A percentile compares a stretch with the other conserved stretches of the same genome.
phyloP scores from a whole-genome alignment of 2,329 filamentous ascomycete genomes.

The Cytospora piceicola region DNA sequence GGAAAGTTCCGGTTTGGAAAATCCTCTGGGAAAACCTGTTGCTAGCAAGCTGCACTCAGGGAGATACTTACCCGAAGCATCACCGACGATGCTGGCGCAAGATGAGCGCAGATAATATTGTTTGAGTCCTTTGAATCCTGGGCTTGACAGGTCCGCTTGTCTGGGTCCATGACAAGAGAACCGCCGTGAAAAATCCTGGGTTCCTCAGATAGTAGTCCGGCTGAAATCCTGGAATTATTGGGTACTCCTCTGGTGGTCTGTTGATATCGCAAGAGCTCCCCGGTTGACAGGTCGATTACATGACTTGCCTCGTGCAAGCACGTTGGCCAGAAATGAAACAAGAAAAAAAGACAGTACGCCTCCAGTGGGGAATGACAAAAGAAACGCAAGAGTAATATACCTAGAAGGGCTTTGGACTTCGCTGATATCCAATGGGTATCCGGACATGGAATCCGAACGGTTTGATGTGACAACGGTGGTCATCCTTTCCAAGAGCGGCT shows the following conservation, averaged over 20 bases:
- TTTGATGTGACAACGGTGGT: conserved; percentile 53
- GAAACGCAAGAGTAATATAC: conserved; percentile 57
- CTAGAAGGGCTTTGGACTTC: conserved; percentile 64
- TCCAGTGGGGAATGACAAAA: conserved; percentile 52
- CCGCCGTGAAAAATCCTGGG: neutral
- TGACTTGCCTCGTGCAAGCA: conserved; percentile 14
- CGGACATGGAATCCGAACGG: conserved; percentile 51
- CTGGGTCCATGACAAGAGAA: neutral
- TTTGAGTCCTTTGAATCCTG: neutral
- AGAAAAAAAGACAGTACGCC: conserved; percentile 44
- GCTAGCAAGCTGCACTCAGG: conserved; percentile 15
- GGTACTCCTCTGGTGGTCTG: neutral
- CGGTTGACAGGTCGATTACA: conserved; percentile 34
- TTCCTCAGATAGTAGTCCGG: neutral
- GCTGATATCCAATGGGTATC: conserved; percentile 60
- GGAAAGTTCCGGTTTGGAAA: neutral
- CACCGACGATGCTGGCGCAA: neutral
- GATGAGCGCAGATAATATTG: neutral
- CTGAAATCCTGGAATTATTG: conserved; percentile 8
- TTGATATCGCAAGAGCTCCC: conserved; percentile 26
- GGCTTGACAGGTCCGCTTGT: neutral
- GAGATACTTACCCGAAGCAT: conserved; percentile 24
- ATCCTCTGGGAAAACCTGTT: conserved; percentile 18
- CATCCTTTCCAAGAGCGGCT: conserved; percentile 49
- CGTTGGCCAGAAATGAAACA: conserved; percentile 35